Conservation (phyloP, 805 yeast genomes). For the Pichia ethanolica region DNA sequence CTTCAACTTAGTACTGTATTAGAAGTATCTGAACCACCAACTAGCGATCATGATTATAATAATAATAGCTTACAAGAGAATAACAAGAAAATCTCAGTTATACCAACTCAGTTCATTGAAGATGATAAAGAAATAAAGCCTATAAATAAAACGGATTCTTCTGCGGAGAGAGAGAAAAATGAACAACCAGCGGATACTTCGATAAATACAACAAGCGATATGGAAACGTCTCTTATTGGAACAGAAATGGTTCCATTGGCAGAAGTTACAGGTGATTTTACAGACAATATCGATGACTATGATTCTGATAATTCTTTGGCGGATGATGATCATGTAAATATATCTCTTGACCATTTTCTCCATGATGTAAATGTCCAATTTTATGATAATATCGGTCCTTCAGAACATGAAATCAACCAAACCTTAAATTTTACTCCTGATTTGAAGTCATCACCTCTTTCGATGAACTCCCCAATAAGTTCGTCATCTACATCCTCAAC, state of each 20-base stretch:
- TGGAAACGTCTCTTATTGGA: slow-evolving; percentile 13
- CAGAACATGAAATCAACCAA: slow-evolving; percentile 19
- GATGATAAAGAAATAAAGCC: too few relatives aligned
- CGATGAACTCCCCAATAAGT: slow-evolving; percentile 1
- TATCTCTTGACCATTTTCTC: slow-evolving; percentile 22
- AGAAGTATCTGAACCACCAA: slow-evolving; percentile 9
- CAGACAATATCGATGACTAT: slow-evolving; percentile 15
- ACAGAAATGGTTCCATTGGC: slow-evolving; percentile 27
- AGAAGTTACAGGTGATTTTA: slow-evolving; percentile 21
- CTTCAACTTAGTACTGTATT: slow-evolving; percentile 5
- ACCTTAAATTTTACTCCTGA: slow-evolving; percentile 7
- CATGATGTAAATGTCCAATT: slow-evolving; percentile 26
- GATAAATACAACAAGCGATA: slow-evolving; percentile 1
- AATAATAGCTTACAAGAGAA: too few relatives aligned
- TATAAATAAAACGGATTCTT: not conserved
- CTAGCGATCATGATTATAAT: not conserved
- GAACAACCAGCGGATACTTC: not conserved
- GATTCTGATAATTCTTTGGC: slow-evolving; percentile 17
- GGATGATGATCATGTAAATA: slow-evolving; percentile 23
- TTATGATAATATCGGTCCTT: slow-evolving; percentile 25
- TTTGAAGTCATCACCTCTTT: not conserved
- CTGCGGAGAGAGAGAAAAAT: not conserved
- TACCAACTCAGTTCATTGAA: not conserved
- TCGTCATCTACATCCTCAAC: slow-evolving; percentile 5
- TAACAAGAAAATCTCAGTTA: not conserved